Evolutionary conservation across 1,139 yeast genomes (phyloP), one percentile per base, ranked within the genome.

Genomic region (Schizosaccharomyces versatilis): DNA sequence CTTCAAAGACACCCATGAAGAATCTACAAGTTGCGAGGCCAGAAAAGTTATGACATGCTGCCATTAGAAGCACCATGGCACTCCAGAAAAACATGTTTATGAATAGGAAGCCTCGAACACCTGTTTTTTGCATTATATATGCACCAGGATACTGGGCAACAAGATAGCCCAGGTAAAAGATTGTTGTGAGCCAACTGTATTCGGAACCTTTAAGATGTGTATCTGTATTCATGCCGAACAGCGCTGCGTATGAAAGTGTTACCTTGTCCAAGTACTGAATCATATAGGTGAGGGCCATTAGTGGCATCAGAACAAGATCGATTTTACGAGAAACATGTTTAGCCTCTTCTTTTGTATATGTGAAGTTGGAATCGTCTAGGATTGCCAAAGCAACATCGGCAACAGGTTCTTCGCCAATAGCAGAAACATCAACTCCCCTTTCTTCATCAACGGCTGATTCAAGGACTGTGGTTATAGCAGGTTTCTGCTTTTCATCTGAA

Each of bases 141-240:
- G 74, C 72, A 17, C 75, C 76, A 41, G 82, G 81, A 57, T 73
- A 68, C 53, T 77, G 77, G 62, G 76, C 76, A 47, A 74, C 67
- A 57, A 75, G 61, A 60, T 73, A 74, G 6, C 78, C 79, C 58
- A 74, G 69, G 60, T 75, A 74, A 63, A 80, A 79, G 39, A 78
- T 72, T 1, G 84, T 78, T n/a, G 79, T 76, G 54, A 77, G 67
- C 75, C 82, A 77, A 38, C 72, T 68, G 61, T 71, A 74, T 54
- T 72, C 69, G 52, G 68, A 64, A 6, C 72, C 72, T 9, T 63
- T 60, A 54, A 66, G 62, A 52, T 71, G 57, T 39, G 64, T 61
- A 53, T 72, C 59, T 39, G 64, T 62, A 57, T 69, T 70, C 57
- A 80, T 69, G 1, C 83, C 84, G 69, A 79, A 70, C 55, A 80